These are phyloP conservation scores for Odontarrhena argentea DNA, from an alignment of 345 rosid genomes.

Conservation along the genomic window DNA sequence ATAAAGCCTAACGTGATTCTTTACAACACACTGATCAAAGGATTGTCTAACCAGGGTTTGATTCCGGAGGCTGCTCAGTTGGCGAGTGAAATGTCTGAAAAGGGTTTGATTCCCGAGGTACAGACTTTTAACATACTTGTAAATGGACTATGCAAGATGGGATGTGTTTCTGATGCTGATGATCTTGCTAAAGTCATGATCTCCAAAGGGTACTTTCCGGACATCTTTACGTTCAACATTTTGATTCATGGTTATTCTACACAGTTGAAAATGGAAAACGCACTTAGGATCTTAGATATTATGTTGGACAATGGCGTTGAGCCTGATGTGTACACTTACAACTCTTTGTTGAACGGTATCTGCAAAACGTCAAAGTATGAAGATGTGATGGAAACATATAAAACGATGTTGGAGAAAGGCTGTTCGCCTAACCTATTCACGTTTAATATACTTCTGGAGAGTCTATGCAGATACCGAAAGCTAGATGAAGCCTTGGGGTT, in stretches of 20 bases:
- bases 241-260: constrained; percentile 85
- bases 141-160: constrained; percentile 90
- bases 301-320: constrained; percentile 68
- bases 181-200: constrained; percentile 66
- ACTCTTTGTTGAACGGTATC: constrained; percentile 84
- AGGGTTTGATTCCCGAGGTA: constrained; percentile 63
- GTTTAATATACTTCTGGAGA: constrained; percentile 81
- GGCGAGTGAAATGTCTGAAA: constrained; percentile 66
- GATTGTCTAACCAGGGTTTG: constrained; percentile 77
- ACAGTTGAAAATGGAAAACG: constrained; percentile 68
- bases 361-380: constrained; percentile 79
- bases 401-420: constrained; percentile 63
- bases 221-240: constrained; percentile 84
- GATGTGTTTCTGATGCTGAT: constrained; percentile 77
- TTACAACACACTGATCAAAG: constrained; percentile 74
- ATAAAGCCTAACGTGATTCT: constrained; percentile 59
- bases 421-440: constrained; percentile 78
- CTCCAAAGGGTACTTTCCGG: constrained; percentile 71
- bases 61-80: constrained; percentile 70
- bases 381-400: constrained; percentile 77
- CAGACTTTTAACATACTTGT: constrained; percentile 83
- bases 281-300: constrained; percentile 63
- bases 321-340: constrained; percentile 87
- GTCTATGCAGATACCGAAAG: constrained; percentile 71
- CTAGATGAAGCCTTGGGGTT: constrained; percentile 66